These are phyloP conservation scores for Kingdonia uniflora DNA, from an alignment of 164 flowering plant genomes.

Conservation along the genomic window DNA sequence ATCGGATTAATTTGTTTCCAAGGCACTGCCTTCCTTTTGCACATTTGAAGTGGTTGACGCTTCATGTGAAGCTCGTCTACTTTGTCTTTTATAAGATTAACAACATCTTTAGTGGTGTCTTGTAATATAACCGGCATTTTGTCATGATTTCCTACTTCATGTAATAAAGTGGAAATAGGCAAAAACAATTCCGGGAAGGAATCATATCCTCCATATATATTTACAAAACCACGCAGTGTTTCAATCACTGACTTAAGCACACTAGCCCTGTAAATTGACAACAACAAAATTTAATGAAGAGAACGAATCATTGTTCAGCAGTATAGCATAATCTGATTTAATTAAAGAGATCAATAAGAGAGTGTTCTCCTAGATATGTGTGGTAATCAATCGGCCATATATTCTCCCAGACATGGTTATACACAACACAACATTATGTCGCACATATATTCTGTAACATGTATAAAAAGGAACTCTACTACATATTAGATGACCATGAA, in stretches of 20 bases:
- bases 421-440: no score
- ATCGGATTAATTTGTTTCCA: constrained; percentile 62
- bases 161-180: constrained; percentile 46
- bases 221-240: constrained; percentile 53
- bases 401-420: no score
- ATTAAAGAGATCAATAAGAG: no score
- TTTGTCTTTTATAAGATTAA: constrained; percentile 38
- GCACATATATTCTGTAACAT: no score
- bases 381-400: no score
- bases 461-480: no score
- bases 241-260: constrained; percentile 44
- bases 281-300: no score
- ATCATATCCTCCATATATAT: constrained; percentile 35
- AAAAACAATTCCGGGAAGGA: constrained; percentile 83
- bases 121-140: constrained; percentile 37
- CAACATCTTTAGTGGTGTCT: constrained; percentile 33
- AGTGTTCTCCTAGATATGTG: no score
- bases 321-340: neutral
- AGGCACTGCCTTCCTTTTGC: constrained; percentile 69
- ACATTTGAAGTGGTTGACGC: constrained; percentile 81
- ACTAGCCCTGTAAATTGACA: constrained; percentile 51
- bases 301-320: neutral
- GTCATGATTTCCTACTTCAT: constrained; percentile 36
- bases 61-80: constrained; percentile 34
- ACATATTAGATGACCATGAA: no score